Evolutionary conservation across 257 asterid genomes (phyloP), one percentile per base, ranked within the genome.

Genomic region (Leonotis leonurus): DNA sequence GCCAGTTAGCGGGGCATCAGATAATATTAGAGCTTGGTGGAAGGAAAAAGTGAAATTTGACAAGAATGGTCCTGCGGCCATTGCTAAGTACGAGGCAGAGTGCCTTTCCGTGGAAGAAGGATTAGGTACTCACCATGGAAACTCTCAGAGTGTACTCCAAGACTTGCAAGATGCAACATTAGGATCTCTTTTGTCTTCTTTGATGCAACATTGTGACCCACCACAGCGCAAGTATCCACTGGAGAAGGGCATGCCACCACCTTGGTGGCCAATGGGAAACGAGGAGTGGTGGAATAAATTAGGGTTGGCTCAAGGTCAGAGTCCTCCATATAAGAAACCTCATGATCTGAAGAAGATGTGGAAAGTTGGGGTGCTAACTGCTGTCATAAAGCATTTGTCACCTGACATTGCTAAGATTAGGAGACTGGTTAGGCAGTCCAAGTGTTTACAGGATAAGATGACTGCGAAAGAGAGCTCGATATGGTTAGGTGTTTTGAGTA

Each of bases 401-500:
- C 89, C 86, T 0, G 73, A 80, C 41, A 74, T 83, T 54, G 70
- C 77, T 16, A 77, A 70, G 76, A 78, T 83, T 17, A 68, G 77
- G 45, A 83, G 69, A 56, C 79, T 80, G 2, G 77, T 75, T 24
- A 58, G 75, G 13, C 79, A 80, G 69, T 79, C 83, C 2, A 83
- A 80, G 58, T 75, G 78, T 72, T 77, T 83, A 27, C 84, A 80
- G 67, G 79, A 80, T 75, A 83, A 77, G 74, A 77, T 83, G 86
- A 77, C 84, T 5, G 86, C 82, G 8, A 80, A 83, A 54, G 89
- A 83, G 71, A 80, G 84, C 75, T 76, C 82, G 11, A 86, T 84
- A 55, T 89, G 96, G 96, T 73, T 84, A 75, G 77, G 82, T 39
- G 91, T 86, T 64, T 61, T 89, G 75, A 82, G 79, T 79, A 67